A percentile compares a stretch with the other conserved stretches of the same genome.
Evolutionary conservation across 345 rosid species (phyloP).

Genomic region (Arabis alpina): DNA sequence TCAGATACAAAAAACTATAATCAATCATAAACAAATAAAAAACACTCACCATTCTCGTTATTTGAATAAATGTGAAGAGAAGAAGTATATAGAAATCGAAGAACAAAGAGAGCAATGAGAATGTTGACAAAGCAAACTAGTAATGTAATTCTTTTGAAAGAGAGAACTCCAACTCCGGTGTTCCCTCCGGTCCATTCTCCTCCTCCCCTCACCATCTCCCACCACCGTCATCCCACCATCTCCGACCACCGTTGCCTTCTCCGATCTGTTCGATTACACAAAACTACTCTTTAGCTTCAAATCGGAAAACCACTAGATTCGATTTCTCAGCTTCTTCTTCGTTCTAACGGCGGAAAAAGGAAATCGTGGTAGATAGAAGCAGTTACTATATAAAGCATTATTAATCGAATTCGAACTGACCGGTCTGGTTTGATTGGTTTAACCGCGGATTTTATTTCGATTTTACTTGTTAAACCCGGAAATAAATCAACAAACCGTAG

Average conservation of each 20-base stretch:
- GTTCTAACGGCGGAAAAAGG: too few species aligned
- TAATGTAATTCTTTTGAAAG: slow-evolving; percentile 79
- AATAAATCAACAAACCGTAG: too few species aligned
- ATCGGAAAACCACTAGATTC: slow-evolving; percentile 1
- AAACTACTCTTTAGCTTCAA: slow-evolving; percentile 12
- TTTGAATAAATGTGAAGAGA: slow-evolving; percentile 74
- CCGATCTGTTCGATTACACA: slow-evolving; percentile 15
- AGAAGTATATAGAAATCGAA: slow-evolving; percentile 80
- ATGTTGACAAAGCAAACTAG: slow-evolving; percentile 86
- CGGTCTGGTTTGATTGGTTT: too few species aligned
- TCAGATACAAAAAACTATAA: slow-evolving; percentile 2
- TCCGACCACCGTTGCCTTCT: slow-evolving; percentile 21
- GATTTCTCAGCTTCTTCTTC: too few species aligned
- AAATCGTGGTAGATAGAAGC: too few species aligned
- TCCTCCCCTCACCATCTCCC: slow-evolving; percentile 68
- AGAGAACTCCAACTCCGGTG: slow-evolving; percentile 57
- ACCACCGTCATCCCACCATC: slow-evolving; percentile 59
- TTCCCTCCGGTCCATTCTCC: slow-evolving; percentile 59
- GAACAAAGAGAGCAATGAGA: slow-evolving; percentile 87
- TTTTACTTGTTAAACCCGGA: too few species aligned
- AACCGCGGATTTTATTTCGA: too few species aligned
- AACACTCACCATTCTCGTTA: slow-evolving; percentile 46
- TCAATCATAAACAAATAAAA: not conserved
- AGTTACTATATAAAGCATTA: too few species aligned
- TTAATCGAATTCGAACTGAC: too few species aligned